A percentile compares a stretch with the other conserved stretches of the same genome.
These are phyloP conservation scores for Casaregolazyma lundiana DNA, from an alignment of 1,139 yeast genomes.

Conservation along the genomic window DNA sequence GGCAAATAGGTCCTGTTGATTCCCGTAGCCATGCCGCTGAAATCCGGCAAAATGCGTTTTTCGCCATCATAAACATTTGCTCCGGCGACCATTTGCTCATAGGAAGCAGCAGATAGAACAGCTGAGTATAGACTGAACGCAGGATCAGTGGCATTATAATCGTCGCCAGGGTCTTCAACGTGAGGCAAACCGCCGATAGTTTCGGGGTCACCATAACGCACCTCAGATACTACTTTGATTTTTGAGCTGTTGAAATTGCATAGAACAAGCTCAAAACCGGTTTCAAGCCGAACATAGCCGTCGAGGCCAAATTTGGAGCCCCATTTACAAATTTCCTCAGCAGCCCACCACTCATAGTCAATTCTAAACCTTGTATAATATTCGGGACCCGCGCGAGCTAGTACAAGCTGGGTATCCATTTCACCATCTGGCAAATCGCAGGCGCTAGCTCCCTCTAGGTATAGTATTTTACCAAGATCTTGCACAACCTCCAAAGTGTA, in stretches of 20 bases:
- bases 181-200: constrained; percentile 37
- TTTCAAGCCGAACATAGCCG: constrained; percentile 50
- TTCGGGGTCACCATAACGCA: constrained; percentile 31
- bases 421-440: constrained; percentile 46
- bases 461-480: constrained; percentile 44
- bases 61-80: constrained; percentile 43
- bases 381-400: constrained; percentile 31
- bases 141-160: constrained; percentile 2
- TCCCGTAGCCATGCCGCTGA: constrained; percentile 46
- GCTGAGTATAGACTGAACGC: constrained; percentile 6
- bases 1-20: constrained; percentile 43
- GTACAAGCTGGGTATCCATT: constrained; percentile 53
- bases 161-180: constrained; percentile 13
- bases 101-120: constrained; percentile 31
- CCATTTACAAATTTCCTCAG: constrained; percentile 46
- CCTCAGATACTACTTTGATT: constrained; percentile 42
- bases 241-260: constrained; percentile 46
- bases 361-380: constrained; percentile 13
- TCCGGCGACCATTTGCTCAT: constrained; percentile 44
- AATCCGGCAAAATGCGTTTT: constrained; percentile 44
- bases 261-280: constrained; percentile 51
- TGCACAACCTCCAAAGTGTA: constrained; percentile 41
- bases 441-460: constrained; percentile 56
- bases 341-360: constrained; percentile 12
- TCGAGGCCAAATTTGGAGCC: constrained; percentile 45